Base-by-base conservation (phyloP, 2,329 filamentous ascomycete genomes). In the Ambrosiella xylebori region DNA sequence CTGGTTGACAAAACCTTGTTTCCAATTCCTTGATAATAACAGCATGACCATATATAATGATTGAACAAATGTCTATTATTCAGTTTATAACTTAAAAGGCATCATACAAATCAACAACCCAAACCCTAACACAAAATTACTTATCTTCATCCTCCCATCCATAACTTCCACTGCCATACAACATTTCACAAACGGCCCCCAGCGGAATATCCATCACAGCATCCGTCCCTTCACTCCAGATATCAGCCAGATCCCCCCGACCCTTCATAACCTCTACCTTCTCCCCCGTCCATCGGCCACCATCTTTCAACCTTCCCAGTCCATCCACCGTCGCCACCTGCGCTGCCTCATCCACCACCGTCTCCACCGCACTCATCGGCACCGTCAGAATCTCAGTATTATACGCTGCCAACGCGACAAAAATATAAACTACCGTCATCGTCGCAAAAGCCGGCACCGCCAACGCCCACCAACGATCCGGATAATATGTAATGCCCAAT, bases 121-220 rank as follows among this genome's bases (percentile, higher is more conserved):
- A 40, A 47, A 36, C n/a, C 27, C 53, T 51, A 35, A 41, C 6
- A 19, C 50, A 39, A 27, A 27, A 38, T 38, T 4, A 15, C 38
- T 51, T 27, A 27, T 49, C 27, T 35, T 40, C 35, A 1, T 19
- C 38, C 41, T 50, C 35, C 55, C 41, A 39, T 40, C 45, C 38
- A 27, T 52, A 61, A 27, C 36, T 63, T 64, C 59, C 64, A 71
- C 0, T 88, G 15, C 52, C 90, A 69, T 97, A 98, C 19, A 98
- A 68, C 39, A 98, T 82, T 72, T 98, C 90, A 67, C 91, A 97
- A 1, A 97, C 91, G 0, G 91, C 93, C 8, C 89, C 90, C 63
- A 97, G 79, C 7, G 93, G 93, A 54, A 98, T 84, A 71, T 98
- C 93, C 86, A 98, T 86, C 7, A 97, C 93, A 1, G 89, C 93